Evolutionary conservation across 2,329 filamentous ascomycete species (phyloP).

Genomic region (Beauveria bassiana): DNA sequence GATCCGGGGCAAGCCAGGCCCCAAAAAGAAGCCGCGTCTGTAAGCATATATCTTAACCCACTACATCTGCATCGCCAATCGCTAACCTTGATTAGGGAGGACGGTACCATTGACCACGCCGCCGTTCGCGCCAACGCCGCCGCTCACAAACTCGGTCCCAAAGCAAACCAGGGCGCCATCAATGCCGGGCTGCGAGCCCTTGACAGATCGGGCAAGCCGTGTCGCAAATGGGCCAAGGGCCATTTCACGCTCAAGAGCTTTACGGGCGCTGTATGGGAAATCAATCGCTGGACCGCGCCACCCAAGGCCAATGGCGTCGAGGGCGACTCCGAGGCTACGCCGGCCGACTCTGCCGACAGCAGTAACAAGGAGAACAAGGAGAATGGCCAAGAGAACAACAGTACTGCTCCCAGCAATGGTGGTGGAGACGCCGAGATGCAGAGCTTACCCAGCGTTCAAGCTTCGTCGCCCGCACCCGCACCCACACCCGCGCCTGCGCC

Average conservation of each 20-base stretch:
- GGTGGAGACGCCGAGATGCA: constrained; percentile 44
- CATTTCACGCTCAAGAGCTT: constrained; percentile 84
- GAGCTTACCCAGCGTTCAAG: constrained; percentile 42
- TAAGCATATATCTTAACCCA: constrained; percentile 44
- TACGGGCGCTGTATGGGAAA: constrained; percentile 75
- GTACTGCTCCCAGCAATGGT: constrained; percentile 36
- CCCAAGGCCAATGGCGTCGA: constrained; percentile 41
- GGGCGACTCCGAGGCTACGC: constrained; percentile 38
- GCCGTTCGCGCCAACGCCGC: constrained; percentile 38
- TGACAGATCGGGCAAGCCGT: constrained; percentile 85
- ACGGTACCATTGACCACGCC: constrained; percentile 52
- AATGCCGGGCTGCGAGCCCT: constrained; percentile 92
- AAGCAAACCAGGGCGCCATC: constrained; percentile 94
- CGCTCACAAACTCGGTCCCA: constrained; percentile 82
- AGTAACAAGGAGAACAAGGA: constrained; percentile 60
- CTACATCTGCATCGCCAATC: constrained; percentile 6
- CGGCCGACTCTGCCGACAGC: constrained; percentile 38
- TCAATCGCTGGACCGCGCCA: constrained; percentile 75
- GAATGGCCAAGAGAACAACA: constrained; percentile 44
- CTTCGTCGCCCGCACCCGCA: constrained; percentile 38
- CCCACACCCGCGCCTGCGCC: constrained; percentile 31
- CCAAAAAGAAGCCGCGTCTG: constrained; percentile 94
- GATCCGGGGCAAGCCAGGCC: constrained; percentile 78
- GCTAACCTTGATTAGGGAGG: constrained; percentile 40
- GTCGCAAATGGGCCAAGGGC: constrained; percentile 82